Conservation (phyloP, 2,329 filamentous ascomycete genomes). For the Zymoseptoria pseudotritici region DNA sequence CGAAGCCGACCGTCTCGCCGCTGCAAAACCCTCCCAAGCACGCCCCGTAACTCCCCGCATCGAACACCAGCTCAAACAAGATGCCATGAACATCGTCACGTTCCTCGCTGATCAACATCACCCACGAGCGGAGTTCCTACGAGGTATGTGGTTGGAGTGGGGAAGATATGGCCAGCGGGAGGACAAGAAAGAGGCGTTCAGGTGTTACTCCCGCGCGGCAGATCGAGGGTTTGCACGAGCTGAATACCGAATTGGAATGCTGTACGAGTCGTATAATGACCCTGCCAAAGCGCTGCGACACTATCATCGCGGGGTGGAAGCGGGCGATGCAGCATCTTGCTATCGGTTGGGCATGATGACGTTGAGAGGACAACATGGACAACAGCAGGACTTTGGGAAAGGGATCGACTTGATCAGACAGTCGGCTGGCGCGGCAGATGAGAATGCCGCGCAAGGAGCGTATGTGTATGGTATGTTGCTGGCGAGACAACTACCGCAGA, state of each 20-base stretch:
- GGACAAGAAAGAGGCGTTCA: conserved; percentile 91
- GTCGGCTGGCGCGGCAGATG: conserved; percentile 81
- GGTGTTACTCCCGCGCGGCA: conserved; percentile 76
- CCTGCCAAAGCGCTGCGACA: conserved; percentile 83
- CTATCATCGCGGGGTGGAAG: conserved; percentile 72
- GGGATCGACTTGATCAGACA: conserved; percentile 76
- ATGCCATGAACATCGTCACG: conserved; percentile 84
- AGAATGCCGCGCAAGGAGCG: conserved; percentile 92
- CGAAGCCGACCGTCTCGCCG: conserved; percentile 61
- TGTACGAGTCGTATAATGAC: conserved; percentile 92
- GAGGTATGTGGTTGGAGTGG: conserved; percentile 95
- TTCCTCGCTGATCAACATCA: conserved; percentile 89
- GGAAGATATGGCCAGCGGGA: conserved; percentile 85
- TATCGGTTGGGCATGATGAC: conserved; percentile 95
- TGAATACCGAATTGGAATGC: conserved; percentile 96
- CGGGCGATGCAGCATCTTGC: conserved; percentile 80
- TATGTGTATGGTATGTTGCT: conserved; percentile 88
- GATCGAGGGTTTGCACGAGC: conserved; percentile 80
- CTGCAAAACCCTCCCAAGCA: conserved; percentile 31
- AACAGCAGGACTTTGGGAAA: conserved; percentile 68
- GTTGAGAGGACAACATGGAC: conserved; percentile 84
- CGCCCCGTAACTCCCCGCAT: conserved; percentile 74
- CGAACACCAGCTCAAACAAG: conserved; percentile 79
- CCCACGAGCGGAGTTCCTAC: conserved; percentile 88
- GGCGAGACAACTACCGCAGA: conserved; percentile 82